Evolutionary conservation across 2,329 filamentous ascomycete genomes (phyloP), one percentile per base, ranked within the genome.

Genomic region (Claviceps sp.): DNA sequence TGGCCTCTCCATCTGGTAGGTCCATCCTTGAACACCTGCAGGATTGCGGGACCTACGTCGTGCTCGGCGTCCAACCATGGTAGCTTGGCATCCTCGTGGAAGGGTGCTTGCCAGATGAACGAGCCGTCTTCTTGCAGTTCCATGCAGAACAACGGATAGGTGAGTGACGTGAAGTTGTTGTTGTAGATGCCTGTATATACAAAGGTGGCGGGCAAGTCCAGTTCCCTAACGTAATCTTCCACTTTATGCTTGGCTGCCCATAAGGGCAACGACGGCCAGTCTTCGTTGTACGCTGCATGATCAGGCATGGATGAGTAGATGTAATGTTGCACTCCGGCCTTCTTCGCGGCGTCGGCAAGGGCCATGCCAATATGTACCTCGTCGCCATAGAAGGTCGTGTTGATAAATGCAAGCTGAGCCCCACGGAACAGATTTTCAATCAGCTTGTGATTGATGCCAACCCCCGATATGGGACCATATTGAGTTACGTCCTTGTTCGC

Each of bases 291-390:
- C 43, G 85, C 80, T 16, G 85, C 84, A 67, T 97, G 90, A 61
- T 97, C 90, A 4, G 93, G 91, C 90, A 97, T 95, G 62, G 88
- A 94, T 59, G 88, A 95, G 71, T 96, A 98, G 64, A 98, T 80
- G 67, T 89, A 96, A 68, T 97, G 93, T 61, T 89, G 82, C 46
- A 97, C 80, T 48, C 86, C 83, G 40, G 85, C 86, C 60, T 78
- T 82, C 66, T 93, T 91, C 50, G 91, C 91, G 14, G 88, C 89
- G 63, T 95, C 87, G 54, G 90, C 93, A 54, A 96, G 77, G 2
- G 87, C 86, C 65, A 86, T 84, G 56, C 93, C 93, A 59, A 96
- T 94, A 40, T 83, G 82, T 53, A 93, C 78, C 73, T 98, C 93
- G 68, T 97, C 89, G 49, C 91, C 93, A 73, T 94, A 95, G 62